Evolutionary conservation across 2,329 filamentous ascomycete genomes (phyloP).

Genomic region (Fusarium anguioides): DNA sequence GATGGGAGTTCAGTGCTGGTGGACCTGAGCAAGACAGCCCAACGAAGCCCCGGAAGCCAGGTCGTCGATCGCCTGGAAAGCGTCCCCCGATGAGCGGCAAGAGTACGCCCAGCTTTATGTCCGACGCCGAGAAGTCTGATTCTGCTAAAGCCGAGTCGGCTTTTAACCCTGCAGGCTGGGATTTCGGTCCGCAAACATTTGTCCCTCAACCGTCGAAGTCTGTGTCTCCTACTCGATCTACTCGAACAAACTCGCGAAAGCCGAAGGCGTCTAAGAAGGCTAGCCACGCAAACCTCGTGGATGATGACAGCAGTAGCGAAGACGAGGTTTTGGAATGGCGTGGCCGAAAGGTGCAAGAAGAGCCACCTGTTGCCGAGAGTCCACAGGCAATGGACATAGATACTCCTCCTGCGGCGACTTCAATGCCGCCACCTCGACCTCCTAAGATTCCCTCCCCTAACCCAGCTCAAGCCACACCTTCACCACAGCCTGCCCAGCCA

Average conservation of each 20-base stretch:
- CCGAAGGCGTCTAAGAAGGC: slow-evolving; percentile 66
- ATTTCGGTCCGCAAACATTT: slow-evolving; percentile 67
- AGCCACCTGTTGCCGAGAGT: slow-evolving; percentile 53
- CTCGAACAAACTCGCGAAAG: slow-evolving; percentile 65
- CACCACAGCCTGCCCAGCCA: slow-evolving; percentile 22
- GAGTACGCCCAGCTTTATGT: slow-evolving; percentile 37
- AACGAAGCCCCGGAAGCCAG: slow-evolving; percentile 50
- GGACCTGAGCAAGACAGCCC: slow-evolving; percentile 48
- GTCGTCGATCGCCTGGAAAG: slow-evolving; percentile 55
- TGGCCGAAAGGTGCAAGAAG: slow-evolving; percentile 49
- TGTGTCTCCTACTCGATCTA: slow-evolving; percentile 57
- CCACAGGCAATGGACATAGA: slow-evolving; percentile 75
- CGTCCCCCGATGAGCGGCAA: slow-evolving; percentile 40
- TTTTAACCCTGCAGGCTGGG: slow-evolving; percentile 67
- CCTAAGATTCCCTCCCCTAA: slow-evolving; percentile 32
- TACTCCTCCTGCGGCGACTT: slow-evolving; percentile 54
- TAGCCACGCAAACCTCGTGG: slow-evolving; percentile 59
- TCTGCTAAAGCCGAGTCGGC: slow-evolving; percentile 45
- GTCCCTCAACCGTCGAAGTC: slow-evolving; percentile 58
- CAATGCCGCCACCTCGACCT: slow-evolving; percentile 34
- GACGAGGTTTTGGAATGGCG: slow-evolving; percentile 53
- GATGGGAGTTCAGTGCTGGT: slow-evolving; percentile 66
- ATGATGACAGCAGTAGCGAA: slow-evolving; percentile 60
- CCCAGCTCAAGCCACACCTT: slow-evolving; percentile 11
- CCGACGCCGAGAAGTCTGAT: slow-evolving; percentile 42